Evolutionary conservation across 2,329 filamentous ascomycete species (phyloP).

Genomic region (Colletotrichum gigasporum): DNA sequence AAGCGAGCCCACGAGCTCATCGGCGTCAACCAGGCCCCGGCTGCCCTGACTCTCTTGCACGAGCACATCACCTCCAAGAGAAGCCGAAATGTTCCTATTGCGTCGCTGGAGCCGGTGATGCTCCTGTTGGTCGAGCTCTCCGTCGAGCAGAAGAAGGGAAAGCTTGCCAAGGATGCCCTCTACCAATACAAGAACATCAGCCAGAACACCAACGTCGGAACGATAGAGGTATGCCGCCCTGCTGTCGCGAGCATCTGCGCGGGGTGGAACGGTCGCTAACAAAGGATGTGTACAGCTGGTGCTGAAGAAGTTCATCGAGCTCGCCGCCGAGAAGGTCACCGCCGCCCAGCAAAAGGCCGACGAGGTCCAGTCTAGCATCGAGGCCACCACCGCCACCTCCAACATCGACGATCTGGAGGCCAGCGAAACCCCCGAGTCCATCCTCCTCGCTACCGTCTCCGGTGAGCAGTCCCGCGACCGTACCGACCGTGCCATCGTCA

Average conservation of each 20-base stretch:
- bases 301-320: conserved; percentile 96
- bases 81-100: conserved; percentile 96
- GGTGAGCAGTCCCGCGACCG: conserved; percentile 97
- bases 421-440: conserved; percentile 96
- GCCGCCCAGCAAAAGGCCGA: conserved; percentile 96
- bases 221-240: conserved; percentile 79
- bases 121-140: conserved; percentile 95
- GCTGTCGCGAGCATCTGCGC: background rate
- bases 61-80: conserved; percentile 99
- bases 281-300: conserved; percentile 70
- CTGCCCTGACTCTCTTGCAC: conserved; percentile 93
- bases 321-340: conserved; percentile 95
- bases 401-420: conserved; percentile 96
- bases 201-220: conserved; percentile 98
- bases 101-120: conserved; percentile 97
- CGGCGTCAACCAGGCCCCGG: conserved; percentile 91
- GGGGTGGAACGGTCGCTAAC: conserved; percentile 14
- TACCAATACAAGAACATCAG: conserved; percentile 99
- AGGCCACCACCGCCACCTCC: conserved; percentile 74
- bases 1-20: conserved; percentile 99
- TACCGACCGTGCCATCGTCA: conserved; percentile 97
- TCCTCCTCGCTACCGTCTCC: conserved; percentile 95
- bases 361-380: conserved; percentile 88
- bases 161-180: conserved; percentile 96
- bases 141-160: conserved; percentile 97